Base-by-base conservation (phyloP, 2,329 filamentous ascomycete genomes). In the Didymella sp. region DNA sequence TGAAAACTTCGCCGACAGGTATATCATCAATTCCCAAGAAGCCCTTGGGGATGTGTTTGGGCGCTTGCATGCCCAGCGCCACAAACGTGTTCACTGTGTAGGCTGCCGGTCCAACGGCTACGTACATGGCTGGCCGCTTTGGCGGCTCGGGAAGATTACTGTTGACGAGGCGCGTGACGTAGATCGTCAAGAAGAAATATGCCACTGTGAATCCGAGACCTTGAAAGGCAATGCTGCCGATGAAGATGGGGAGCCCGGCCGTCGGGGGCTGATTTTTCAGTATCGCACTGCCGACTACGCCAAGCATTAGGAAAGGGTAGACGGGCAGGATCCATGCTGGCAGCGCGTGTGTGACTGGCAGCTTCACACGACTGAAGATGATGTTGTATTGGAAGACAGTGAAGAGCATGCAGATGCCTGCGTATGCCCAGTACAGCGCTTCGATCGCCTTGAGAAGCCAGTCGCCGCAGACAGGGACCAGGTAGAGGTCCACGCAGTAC, bases 321-420 rank as follows among this genome's bases (percentile, higher is more conserved):
- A 72, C 60, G 4, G 71, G 71, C 0, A 75, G 59, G 8, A 73
- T 68, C 77, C 77, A 79, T 0, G 76, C 73, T 0, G 76, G 76
- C 35, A 77, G 74, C 43, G 77, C 77, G 22, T 77, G 74, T 6
- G 73, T 66, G 12, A 78, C 68, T 40, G 69, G 73, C 15, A 79
- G 65, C 41, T 69, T 59, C 68, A 96, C 92, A 72, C 90, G 86
- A 78, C 89, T 93, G 85, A 98, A 98, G 74, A 97, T 90, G 73
- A 98, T 95, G 77, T 98, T 94, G 81, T 98, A 98, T 84, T 98
- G 94, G 66, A 98, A 87, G 90, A 98, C 97, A 72, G 88, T 65
- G n/a, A 69, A 65, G n/a, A 28, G 25, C 27, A 37, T 28, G 21
- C 45, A 47, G 33, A 83, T 72, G 2, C 78, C 77, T 11, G 87